phyloP scores from a whole-genome alignment of 306 rosid species.

The Rosa lucieae region DNA sequence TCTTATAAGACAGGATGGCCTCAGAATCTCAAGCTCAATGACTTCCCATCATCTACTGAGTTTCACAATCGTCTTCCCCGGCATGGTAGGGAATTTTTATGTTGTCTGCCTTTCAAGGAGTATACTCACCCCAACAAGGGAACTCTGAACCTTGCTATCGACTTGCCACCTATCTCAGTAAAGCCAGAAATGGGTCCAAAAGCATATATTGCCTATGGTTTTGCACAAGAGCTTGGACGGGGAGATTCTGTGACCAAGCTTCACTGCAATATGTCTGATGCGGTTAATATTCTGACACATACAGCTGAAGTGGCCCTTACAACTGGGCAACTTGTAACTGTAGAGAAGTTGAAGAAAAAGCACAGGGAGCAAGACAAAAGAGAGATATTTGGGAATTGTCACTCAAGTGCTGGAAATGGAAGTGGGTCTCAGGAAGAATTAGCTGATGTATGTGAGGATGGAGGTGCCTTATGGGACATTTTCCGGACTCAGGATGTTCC shows the following conservation, averaged over 20 bases:
- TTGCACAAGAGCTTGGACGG: conserved; percentile 79
- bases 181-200: conserved; percentile 93
- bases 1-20: conserved; percentile 53
- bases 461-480: conserved; percentile 94
- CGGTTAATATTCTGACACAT: conserved; percentile 75
- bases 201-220: conserved; percentile 85
- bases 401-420: neutral
- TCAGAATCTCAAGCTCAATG: conserved; percentile 70
- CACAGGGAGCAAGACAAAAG: conserved; percentile 55
- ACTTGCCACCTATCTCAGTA: conserved; percentile 21
- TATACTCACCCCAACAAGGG: conserved; percentile 63
- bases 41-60: conserved; percentile 76
- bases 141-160: conserved; percentile 52
- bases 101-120: conserved; percentile 70
- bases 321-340: neutral
- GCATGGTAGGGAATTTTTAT: conserved; percentile 68
- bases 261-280: conserved; percentile 92
- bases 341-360: conserved; percentile 33
- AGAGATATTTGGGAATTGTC: conserved; percentile 41
- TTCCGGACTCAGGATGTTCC: conserved; percentile 81
- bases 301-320: conserved; percentile 41
- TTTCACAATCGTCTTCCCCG: conserved; percentile 77
- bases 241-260: conserved; percentile 93
- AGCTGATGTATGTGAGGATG: conserved; percentile 10
- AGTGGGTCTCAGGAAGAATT: neutral